Evolutionary conservation across 495 filamentous ascomycete species (phyloP).

Genomic region (Penicillium cosmopolitanum): DNA sequence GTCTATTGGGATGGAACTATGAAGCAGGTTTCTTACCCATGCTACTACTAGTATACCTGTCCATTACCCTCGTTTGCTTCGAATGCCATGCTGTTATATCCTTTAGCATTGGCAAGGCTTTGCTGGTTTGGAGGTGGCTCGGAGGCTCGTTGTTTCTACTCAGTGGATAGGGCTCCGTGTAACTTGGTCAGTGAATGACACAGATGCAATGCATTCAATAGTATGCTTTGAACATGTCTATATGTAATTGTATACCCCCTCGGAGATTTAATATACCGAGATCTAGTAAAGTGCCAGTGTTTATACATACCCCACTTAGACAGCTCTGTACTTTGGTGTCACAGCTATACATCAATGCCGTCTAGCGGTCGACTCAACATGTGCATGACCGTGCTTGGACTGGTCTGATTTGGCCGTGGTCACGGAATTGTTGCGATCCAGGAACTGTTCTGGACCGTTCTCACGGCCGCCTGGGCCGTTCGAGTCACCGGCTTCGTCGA

Average conservation of each 20-base stretch:
- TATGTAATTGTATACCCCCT: background rate
- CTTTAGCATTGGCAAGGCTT: constrained; percentile 3
- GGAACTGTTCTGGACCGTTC: background rate
- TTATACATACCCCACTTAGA: too few relatives aligned
- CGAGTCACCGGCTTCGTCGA: constrained; percentile 8
- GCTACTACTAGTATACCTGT: background rate
- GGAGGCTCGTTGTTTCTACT: constrained; percentile 1
- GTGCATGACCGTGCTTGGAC: constrained; percentile 12
- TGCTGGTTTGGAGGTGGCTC: background rate
- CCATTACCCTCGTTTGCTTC: background rate
- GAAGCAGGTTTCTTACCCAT: constrained; percentile 7
- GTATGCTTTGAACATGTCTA: constrained; percentile 9
- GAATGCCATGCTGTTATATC: constrained; percentile 4
- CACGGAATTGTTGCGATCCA: constrained; percentile 9
- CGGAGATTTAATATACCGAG: background rate
- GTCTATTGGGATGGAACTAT: constrained; percentile 1
- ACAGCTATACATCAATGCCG: constrained; percentile 15
- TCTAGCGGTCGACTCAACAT: constrained; percentile 25
- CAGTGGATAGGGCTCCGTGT: constrained; percentile 1
- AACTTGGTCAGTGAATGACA: constrained; percentile 14
- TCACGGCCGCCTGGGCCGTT: constrained; percentile 6
- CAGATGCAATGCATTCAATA: background rate
- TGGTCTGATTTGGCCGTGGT: constrained; percentile 12
- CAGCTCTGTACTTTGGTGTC: background rate
- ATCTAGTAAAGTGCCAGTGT: background rate